A percentile compares a stretch with the other conserved stretches of the same genome.
Evolutionary conservation across 495 filamentous ascomycete species (phyloP).

Genomic region (Sabuloglossum arenarium): DNA sequence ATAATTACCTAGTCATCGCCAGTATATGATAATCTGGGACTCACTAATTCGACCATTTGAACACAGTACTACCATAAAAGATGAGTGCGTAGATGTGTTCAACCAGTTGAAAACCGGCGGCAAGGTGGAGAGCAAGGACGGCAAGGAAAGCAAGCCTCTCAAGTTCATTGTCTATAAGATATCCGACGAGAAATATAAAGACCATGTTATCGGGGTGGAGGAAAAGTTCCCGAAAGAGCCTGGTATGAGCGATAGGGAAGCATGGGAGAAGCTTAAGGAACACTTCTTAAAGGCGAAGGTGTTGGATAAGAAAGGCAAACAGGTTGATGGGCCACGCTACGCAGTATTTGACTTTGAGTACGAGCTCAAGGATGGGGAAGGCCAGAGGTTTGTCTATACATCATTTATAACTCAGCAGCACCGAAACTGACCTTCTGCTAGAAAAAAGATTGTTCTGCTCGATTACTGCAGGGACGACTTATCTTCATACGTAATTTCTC

Average conservation of each 20-base stretch:
- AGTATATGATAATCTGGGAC: no score
- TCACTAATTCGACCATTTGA: background rate
- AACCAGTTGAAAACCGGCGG: conserved; percentile 46
- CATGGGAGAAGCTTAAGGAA: conserved; percentile 60
- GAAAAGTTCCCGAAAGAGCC: background rate
- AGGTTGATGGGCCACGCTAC: conserved; percentile 52
- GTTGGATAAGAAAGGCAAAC: conserved; percentile 40
- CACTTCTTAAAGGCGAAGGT: conserved; percentile 48
- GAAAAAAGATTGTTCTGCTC: conserved; percentile 93
- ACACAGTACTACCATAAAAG: conserved; percentile 23
- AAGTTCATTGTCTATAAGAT: conserved; percentile 93
- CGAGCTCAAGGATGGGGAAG: conserved; percentile 56
- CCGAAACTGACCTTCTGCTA: conserved; percentile 16
- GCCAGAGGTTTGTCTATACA: conserved; percentile 39
- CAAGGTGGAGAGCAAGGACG: no score
- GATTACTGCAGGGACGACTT: conserved; percentile 80
- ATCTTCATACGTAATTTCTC: conserved; percentile 22
- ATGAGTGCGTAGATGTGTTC: conserved; percentile 65
- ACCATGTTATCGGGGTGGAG: no score
- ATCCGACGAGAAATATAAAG: no score
- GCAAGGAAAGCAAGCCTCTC: conserved; percentile 53
- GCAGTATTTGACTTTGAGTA: conserved; percentile 90
- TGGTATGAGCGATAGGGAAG: conserved; percentile 10
- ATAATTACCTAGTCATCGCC: no score
- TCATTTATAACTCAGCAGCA: background rate